Base-by-base conservation (phyloP, 1,284 basidiomycete genomes). In the Rhizoctonia solani region DNA sequence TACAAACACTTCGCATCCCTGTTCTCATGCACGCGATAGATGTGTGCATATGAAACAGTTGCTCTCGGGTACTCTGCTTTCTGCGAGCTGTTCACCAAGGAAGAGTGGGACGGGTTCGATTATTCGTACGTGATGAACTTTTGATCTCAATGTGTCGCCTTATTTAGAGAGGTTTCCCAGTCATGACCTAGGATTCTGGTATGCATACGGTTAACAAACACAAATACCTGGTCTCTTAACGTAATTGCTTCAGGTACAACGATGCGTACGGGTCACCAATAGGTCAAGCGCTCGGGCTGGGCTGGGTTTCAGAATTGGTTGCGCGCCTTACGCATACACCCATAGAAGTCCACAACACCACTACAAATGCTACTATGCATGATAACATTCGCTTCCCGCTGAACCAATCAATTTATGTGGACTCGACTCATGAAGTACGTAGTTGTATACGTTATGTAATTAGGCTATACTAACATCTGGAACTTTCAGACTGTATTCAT, bases 41-140 rank as follows among this genome's bases (percentile, higher is more conserved):
- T 84, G 25, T 87, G 85, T 72, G 82, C 85, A 1, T 87, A 86
- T 71, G 85, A 87, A 87, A 96, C 94, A 2, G 92, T 95, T 42
- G 90, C 93, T 0, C 82, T 96, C 16, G 95, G 94, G 1, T 95
- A 90, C 74, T 93, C 90, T 27, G 88, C 86, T 71, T 97, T 96
- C 78, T 98, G 95, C 73, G 84, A 85, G 54, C 80, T 98, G 1
- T 88, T 88, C 75, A 88, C 85, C 13, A 79, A 86, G 70, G 80
- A 84, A 54, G 87, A 89, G 74, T 89, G 86, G 85, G 79, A 81
- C 69, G 83, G 84, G 0, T 89, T 82, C 73, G 83, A 85, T 69
- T 87, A 88, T 72, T 74, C 74, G 23, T 72, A 73, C 25, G 82
- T 80, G 4, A 25, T 27, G 27, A 23, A 23, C 19, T 47, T 69